Percentiles rank a stretch among this genome's conserved stretches.
phyloP scores from a whole-genome alignment of 345 rosid species.

The Raphanus raphanistrum region DNA sequence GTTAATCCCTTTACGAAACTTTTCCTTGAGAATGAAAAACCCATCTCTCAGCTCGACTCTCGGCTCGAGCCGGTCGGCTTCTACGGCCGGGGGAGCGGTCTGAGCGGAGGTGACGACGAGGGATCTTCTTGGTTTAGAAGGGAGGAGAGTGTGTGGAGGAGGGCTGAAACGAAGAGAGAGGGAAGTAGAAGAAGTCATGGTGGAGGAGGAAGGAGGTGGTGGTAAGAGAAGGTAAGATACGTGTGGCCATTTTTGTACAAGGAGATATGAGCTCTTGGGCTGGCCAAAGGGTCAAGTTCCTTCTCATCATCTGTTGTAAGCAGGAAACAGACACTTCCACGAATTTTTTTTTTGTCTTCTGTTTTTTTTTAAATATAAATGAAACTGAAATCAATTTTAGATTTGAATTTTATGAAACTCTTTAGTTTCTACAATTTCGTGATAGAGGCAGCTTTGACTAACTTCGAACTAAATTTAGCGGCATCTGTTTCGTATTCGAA shows the following conservation, averaged over 20 bases:
- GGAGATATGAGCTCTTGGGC: slow-evolving; percentile 52
- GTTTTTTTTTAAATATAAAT: background rate
- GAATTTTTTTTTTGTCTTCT: slow-evolving; percentile 6
- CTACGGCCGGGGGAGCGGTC: slow-evolving; percentile 45
- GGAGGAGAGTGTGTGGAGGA: slow-evolving; percentile 38
- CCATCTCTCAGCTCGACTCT: slow-evolving; percentile 80
- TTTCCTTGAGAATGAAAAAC: slow-evolving; percentile 79
- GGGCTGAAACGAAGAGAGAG: slow-evolving; percentile 53
- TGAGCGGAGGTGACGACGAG: slow-evolving; percentile 42
- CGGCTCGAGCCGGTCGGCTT: slow-evolving; percentile 65
- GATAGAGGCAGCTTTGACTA: background rate
- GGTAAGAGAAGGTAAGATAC: slow-evolving; percentile 22
- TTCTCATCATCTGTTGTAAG: slow-evolving; percentile 21
- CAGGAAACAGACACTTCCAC: slow-evolving; percentile 34
- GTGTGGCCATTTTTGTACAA: slow-evolving; percentile 54
- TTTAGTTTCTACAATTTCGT: background rate
- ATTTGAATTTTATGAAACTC: background rate
- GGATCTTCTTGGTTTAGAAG: slow-evolving; percentile 47
- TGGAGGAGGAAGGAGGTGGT: background rate
- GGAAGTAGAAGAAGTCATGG: slow-evolving; percentile 44
- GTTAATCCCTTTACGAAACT: slow-evolving; percentile 75
- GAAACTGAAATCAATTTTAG: background rate
- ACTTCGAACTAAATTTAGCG: background rate
- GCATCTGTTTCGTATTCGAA: background rate
- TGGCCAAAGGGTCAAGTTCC: slow-evolving; percentile 52